Evolutionary conservation across 2,329 filamentous ascomycete genomes (phyloP), one percentile per base, ranked within the genome.

Genomic region (Pyrenochaeta sp.): DNA sequence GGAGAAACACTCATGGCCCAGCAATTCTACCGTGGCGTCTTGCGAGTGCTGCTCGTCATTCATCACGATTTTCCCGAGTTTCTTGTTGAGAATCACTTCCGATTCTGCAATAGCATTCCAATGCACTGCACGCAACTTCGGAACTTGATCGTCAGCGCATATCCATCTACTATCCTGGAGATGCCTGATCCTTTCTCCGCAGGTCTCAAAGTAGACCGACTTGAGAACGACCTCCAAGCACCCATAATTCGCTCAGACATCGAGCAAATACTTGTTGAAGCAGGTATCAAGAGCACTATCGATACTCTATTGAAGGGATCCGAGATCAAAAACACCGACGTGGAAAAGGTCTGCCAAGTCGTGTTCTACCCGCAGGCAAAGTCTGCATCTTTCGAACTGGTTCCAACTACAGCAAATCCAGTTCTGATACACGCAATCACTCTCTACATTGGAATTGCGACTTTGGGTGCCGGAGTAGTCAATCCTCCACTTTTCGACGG

Each of bases 1-100:
- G 87, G 87, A 52, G 83, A 92, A 14, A 82, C 87, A 3, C 81
- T 86, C 30, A 83, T 90, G 45, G 86, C 88, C 30, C 93, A 91
- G 72, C 91, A 94, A 49, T 86, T 96, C 56, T 97, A 97, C 74
- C 88, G 91, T 56, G 92, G 89, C 7, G 86, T 90, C 1, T 80
- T 96, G 42, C 92, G 96, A 69, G 85, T 97, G 54, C 79, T 98
- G 49, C 80, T 96, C 30, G 85, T 96, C 46, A 80, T 99, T 47
- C 91, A 97, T 64, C 95, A 98, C 71, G 95, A 99, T 74, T 98
- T 92, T 76, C 90, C 94, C 0, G 92, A 97, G 51, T 99, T 97
- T 75, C 79, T 99, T 36, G 90, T 91, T 5, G 91, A 93, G 65
- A 92, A 96, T 73, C 91, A 96, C 71, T 87, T 91, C 63, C 86